Base-by-base conservation (phyloP, 2,329 filamentous ascomycete species). In the Sporothrix phasma region DNA sequence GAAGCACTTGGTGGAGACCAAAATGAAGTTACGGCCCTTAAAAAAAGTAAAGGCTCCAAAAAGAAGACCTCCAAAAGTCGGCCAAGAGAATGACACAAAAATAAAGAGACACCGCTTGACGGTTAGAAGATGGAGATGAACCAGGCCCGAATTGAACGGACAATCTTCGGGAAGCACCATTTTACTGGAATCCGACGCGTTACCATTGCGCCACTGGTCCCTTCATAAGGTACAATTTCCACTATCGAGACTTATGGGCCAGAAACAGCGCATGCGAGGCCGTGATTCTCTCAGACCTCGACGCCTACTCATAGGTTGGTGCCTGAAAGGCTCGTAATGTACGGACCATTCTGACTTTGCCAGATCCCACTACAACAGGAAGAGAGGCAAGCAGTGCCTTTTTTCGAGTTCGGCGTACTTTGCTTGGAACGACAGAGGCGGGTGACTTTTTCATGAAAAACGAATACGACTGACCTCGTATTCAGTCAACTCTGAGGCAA, bases 121-220 rank as follows among this genome's bases (percentile, higher is more conserved):
- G 37, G 19, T 47, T 41, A 58, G 34, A 29, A n/a, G 41, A 19
- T 15, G 22, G 17, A 24, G 11, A 39, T 65, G 64, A 65, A 47
- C 64, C 64, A 65, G 64, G 56, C 64, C 64, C 64, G 64, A 65
- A 65, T 65, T 61, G 64, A 65, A 65, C 64, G 64, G 64, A 65
- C 56, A 63, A 63, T 65, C 64, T 65, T 65, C 64, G 61, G 64
- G 64, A 65, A 53, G 45, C 60, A 45, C 64, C 64, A 65, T 47
- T 58, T 64, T 58, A 39, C 64, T 65, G 64, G 64, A 65, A 65
- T 65, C 64, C 61, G 64, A 65, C 61, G 64, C 64, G 64, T 63
- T 65, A 65, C 64, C 64, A 65, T 65, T 65, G 61, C 64, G 64
- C 64, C 64, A 65, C 64, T 65, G 61, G 64, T 47, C 51, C 64